phyloP scores from a whole-genome alignment of 2,329 filamentous ascomycete genomes.

The Diaporthe helianthi region DNA sequence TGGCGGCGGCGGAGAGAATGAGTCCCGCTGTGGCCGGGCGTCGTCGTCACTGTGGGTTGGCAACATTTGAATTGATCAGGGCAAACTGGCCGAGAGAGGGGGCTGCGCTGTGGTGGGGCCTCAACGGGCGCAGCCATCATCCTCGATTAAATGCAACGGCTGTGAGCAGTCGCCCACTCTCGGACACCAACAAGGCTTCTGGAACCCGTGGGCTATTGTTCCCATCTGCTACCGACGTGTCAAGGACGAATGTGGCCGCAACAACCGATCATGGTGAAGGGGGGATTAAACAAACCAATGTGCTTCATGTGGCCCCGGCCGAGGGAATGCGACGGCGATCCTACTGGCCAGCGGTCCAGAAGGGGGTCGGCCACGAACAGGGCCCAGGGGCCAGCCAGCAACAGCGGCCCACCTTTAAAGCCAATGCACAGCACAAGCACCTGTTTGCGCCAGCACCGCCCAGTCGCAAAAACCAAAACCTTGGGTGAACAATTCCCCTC shows the following conservation, averaged over 20 bases:
- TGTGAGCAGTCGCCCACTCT: background rate
- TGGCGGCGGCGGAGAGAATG: background rate
- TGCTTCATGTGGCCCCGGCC: constrained; percentile 35
- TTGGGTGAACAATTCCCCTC: constrained; percentile 18
- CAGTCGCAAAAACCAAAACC: constrained; percentile 23
- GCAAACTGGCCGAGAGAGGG: constrained; percentile 2
- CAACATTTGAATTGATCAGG: constrained; percentile 21
- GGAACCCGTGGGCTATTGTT: background rate
- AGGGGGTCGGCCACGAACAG: constrained; percentile 30
- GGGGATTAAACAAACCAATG: constrained; percentile 36
- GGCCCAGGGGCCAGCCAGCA: constrained; percentile 24
- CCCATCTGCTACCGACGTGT: background rate
- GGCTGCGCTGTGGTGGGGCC: constrained; percentile 26
- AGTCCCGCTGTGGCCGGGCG: constrained; percentile 7
- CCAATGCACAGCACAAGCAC: constrained; percentile 16
- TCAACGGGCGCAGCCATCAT: constrained; percentile 4
- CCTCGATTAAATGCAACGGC: constrained; percentile 23
- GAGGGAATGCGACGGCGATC: constrained; percentile 37
- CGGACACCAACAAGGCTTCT: background rate
- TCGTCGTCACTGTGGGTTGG: constrained; percentile 24
- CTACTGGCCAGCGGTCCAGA: constrained; percentile 37
- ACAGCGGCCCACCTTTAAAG: constrained; percentile 14
- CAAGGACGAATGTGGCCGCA: background rate
- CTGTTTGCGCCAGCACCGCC: constrained; percentile 23
- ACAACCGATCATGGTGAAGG: background rate